Evolutionary conservation across 805 yeast genomes (phyloP).

Genomic region (Lipomyces spencermartinsiae): DNA sequence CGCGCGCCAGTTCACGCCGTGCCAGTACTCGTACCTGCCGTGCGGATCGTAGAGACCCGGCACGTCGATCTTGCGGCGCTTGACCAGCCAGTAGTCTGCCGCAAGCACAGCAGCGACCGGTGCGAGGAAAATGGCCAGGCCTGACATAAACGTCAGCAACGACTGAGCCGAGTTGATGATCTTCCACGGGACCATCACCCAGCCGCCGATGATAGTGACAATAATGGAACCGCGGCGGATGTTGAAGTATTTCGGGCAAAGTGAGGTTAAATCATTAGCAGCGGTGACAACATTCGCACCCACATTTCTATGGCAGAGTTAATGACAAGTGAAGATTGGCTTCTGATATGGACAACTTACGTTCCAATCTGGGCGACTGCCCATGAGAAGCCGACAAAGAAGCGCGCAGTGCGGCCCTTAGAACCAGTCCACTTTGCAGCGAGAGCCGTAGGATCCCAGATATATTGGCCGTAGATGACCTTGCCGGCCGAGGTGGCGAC

Average conservation of each 20-base stretch:
- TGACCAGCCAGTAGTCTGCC: slow-evolving; percentile 37
- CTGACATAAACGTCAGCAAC: slow-evolving; percentile 36
- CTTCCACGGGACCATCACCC: slow-evolving; percentile 41
- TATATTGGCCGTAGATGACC: slow-evolving; percentile 34
- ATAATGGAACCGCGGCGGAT: slow-evolving; percentile 58
- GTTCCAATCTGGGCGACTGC: slow-evolving; percentile 38
- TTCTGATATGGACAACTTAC: slow-evolving; percentile 1
- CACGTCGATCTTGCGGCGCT: slow-evolving; percentile 32
- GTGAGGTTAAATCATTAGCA: slow-evolving; percentile 62
- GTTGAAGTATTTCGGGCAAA: slow-evolving; percentile 64
- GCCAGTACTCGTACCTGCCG: slow-evolving; percentile 53
- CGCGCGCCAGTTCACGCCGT: slow-evolving; percentile 56
- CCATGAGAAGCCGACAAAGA: slow-evolving; percentile 38
- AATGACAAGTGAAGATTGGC: background rate
- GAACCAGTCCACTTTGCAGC: slow-evolving; percentile 34
- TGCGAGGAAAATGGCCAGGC: slow-evolving; percentile 38
- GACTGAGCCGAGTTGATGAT: slow-evolving; percentile 35
- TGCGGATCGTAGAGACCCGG: slow-evolving; percentile 38
- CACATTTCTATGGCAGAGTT: slow-evolving; percentile 22
- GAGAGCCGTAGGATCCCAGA: slow-evolving; percentile 37
- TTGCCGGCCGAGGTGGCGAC: slow-evolving; percentile 30
- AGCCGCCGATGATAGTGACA: slow-evolving; percentile 36
- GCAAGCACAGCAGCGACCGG: slow-evolving; percentile 37
- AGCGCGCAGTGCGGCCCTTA: slow-evolving; percentile 34
- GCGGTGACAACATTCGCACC: slow-evolving; percentile 67